Evolutionary conservation across 2,329 filamentous ascomycete genomes (phyloP), one percentile per base, ranked within the genome.

Genomic region (Trichocomaceae sp.): DNA sequence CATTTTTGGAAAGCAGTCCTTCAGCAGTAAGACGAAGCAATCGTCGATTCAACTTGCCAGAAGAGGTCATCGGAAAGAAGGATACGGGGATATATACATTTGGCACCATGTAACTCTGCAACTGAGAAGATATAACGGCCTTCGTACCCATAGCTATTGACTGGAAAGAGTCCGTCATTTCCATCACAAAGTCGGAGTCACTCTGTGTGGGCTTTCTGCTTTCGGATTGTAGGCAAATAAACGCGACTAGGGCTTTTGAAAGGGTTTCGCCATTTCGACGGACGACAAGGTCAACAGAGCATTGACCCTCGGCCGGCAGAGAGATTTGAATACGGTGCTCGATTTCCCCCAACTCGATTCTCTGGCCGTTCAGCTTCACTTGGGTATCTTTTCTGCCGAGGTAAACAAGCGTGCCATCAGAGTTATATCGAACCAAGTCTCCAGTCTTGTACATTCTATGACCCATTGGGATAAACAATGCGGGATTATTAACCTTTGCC

Each of bases 341-440:
- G 13, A 75, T 68, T 55, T 74, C 72, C 1, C 69, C 72, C 4
- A 73, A 64, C 55, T 75, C 72, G 9, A 75, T 65, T 46, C 73
- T 70, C 48, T 75, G 72, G 8, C 73, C 72, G 12, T 70, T 67
- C 9, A 75, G 39, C 52, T 75, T 75, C 49, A 75, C 69, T 54
- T 74, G 72, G 0, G 66, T 68, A 44, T 70, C 68, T 54, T 70
- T 71, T 31, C 65, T 64, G 8, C 69, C 69, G 35, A 72, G 53
- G 45, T 67, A 58, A 33, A 55, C 47, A 12, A 61, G 56, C 51
- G 67, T 72, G 53, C 75, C 75, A 35, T 69, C 61, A 17, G 63
- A 35, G 2, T 72, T 64, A 68, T 71, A 73, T 5, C 52, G 35
- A 13, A 70, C 69, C 37, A 64, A 61, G 13, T 68, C 64, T 63